Evolutionary conservation across 176 grass and related monocot genomes (phyloP).

Genomic region (Hyparrhenia diplandra): DNA sequence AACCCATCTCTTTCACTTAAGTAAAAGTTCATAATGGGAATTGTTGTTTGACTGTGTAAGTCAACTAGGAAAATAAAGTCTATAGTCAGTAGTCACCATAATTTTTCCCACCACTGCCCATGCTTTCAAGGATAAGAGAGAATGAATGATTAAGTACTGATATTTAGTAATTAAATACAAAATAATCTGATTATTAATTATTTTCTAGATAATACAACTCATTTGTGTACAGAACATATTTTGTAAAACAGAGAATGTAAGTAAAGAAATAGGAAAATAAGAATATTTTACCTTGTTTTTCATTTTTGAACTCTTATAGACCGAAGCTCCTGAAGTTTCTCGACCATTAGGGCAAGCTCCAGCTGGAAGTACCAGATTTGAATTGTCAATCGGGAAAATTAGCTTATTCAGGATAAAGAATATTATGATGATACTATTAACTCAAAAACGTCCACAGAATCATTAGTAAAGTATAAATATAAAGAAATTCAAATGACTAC

Average conservation of each 20-base stretch:
- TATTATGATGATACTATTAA: background rate
- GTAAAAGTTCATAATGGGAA: background rate
- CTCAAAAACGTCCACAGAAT: constrained; percentile 12
- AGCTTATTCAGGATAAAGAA: background rate
- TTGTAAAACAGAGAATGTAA: background rate
- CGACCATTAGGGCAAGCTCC: constrained; percentile 82
- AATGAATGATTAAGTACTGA: background rate
- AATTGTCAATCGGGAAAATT: background rate
- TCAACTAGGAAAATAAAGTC: background rate
- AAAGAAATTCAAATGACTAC: background rate
- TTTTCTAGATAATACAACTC: background rate
- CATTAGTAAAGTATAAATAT: constrained; percentile 12
- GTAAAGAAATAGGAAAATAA: background rate
- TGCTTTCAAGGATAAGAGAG: background rate
- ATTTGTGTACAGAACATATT: background rate
- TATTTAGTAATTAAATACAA: background rate
- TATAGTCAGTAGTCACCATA: background rate
- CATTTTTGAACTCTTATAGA: constrained; percentile 87
- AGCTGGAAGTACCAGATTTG: constrained; percentile 56
- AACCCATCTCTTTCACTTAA: background rate
- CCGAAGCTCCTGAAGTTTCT: constrained; percentile 96
- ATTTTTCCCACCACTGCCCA: background rate
- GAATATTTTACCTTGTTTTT: constrained; percentile 83
- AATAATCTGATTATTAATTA: background rate
- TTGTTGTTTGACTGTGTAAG: background rate